phyloP scores from a whole-genome alignment of 1,139 yeast genomes.

The Pichia sp. region DNA sequence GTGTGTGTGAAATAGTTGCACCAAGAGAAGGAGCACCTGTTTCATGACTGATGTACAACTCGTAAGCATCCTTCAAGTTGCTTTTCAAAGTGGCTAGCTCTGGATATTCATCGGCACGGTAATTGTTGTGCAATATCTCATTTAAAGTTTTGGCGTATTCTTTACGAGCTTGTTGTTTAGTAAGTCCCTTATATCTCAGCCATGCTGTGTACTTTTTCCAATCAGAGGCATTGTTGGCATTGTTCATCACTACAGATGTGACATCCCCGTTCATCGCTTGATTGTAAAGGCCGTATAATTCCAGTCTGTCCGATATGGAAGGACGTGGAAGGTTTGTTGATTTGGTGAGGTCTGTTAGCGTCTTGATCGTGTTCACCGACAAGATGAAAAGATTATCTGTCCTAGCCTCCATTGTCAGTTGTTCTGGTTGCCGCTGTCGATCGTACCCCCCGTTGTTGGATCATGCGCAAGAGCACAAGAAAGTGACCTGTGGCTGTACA shows the following conservation, averaged over 20 bases:
- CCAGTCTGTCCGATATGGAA: conserved; percentile 64
- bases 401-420: conserved; percentile 30
- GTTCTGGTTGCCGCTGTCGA: no score
- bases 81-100: background rate
- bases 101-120: conserved; percentile 1
- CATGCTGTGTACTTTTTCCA: conserved; percentile 82
- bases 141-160: conserved; percentile 60
- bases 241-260: conserved; percentile 60
- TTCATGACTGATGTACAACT: no score
- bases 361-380: conserved; percentile 73
- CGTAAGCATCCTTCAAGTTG: conserved; percentile 22
- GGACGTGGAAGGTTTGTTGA: conserved; percentile 74
- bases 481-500: no score
- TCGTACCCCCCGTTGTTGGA: no score
- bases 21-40: no score
- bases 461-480: no score
- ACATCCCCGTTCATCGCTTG: conserved; percentile 89
- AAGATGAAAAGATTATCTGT: conserved; percentile 71
- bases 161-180: conserved; percentile 69
- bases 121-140: conserved; percentile 31
- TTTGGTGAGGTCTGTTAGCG: conserved; percentile 61
- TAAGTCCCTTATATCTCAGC: conserved; percentile 65
- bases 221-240: conserved; percentile 41
- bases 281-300: conserved; percentile 73
- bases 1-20: no score